Base-by-base conservation (phyloP, 208 protist genomes). In the Trypanosoma conorhini region DNA sequence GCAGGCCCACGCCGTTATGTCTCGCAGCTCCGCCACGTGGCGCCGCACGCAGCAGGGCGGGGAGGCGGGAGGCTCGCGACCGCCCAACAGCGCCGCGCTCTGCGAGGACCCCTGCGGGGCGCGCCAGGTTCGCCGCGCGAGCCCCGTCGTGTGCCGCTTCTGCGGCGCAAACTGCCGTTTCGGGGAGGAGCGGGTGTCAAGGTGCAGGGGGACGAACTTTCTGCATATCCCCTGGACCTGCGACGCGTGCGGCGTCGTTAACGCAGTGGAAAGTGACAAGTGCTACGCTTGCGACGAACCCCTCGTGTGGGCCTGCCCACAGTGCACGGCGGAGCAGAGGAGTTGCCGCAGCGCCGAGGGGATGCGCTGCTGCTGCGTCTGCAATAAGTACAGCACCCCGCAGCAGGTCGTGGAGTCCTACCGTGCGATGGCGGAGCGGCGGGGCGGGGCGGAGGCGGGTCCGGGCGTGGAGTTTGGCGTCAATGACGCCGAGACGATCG, bases 191-290 rank as follows among this genome's bases (percentile, higher is more conserved):
- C 46, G 62, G 5, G 24, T 68, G 7, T 59, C 64, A 24, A 28
- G 57, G 35, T 94, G 89, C 73, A 58, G 0, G 9, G 76, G 76
- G 35, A 78, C 70, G 9, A 74, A 83, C 52, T 21, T 26, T 30
- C 65, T 77, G 35, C 89, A 95, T 74, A 65, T 87, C 30, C 65
- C 83, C 5, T 95, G 89, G 87, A 63, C 61, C 62, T 95, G 89
- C 76, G 30, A 31, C 21, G 62, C 81, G 13, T 95, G 89, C 76
- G 50, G 60, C 0, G 52, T 58, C 12, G 44, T 88, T 31, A 91
- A 92, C 73, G 82, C 83, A 7, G 56, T 88, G 31, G 87, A 95
- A 65, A 74, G 74, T 24, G 89, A 95, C 61, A 24, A 35, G 42
- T 95, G 89, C 68, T 19, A 33, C 19, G 21, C 15, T 19, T 95